Evolutionary conservation across 2,329 filamentous ascomycete species (phyloP).

Genomic region (Fusarium keratoplasticum): DNA sequence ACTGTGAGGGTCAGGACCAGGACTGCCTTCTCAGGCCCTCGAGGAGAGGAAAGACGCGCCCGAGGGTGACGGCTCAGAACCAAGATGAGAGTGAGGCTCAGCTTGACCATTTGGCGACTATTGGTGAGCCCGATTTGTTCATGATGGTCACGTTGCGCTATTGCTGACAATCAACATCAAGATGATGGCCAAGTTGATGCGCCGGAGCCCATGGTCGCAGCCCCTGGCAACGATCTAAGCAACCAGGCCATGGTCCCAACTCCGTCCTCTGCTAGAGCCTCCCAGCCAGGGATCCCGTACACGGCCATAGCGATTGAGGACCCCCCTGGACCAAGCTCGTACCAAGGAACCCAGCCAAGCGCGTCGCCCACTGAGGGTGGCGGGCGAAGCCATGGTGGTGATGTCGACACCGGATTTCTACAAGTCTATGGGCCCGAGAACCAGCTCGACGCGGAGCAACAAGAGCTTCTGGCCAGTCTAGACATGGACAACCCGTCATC

Average conservation of each 20-base stretch:
- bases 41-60: constrained; percentile 41
- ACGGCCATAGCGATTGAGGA: not conserved
- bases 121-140: not conserved
- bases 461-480: constrained; percentile 44
- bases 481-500: constrained; percentile 36
- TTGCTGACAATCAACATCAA: not conserved
- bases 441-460: constrained; percentile 45
- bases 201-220: not conserved
- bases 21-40: constrained; percentile 47
- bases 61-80: not conserved
- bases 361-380: constrained; percentile 34
- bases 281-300: constrained; percentile 12
- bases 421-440: constrained; percentile 51
- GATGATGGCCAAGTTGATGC: not conserved
- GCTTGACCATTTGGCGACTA: not conserved
- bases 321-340: not conserved
- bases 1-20: constrained; percentile 42
- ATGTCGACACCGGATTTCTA: constrained; percentile 51
- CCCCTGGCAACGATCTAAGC: not conserved
- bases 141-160: not conserved
- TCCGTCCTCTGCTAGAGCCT: not conserved
- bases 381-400: constrained; percentile 44
- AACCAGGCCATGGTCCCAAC: not conserved
- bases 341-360: constrained; percentile 24
- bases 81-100: not conserved